Evolutionary conservation across 31 red algal genomes (phyloP).

Genomic region (Odonthalia washingtoniensis): DNA sequence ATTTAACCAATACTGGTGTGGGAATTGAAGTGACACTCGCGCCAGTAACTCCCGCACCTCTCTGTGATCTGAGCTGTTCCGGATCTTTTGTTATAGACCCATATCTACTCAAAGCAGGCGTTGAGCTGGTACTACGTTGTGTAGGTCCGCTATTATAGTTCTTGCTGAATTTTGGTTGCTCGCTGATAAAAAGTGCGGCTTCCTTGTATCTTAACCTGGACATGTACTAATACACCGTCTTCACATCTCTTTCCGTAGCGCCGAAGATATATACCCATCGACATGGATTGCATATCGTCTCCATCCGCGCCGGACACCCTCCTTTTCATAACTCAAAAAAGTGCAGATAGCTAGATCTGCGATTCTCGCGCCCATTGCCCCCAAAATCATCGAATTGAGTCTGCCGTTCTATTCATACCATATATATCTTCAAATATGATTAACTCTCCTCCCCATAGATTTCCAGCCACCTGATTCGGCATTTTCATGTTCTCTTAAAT

Average conservation of each 20-base stretch:
- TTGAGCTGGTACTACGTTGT: too few relatives aligned
- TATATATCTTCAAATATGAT: background rate
- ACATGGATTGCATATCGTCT: background rate
- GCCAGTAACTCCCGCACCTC: too few relatives aligned
- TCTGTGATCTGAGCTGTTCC: too few relatives aligned
- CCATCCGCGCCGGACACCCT: background rate
- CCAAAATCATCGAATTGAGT: constrained; percentile 21
- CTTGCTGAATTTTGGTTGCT: background rate
- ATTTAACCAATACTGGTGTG: too few relatives aligned
- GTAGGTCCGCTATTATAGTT: background rate
- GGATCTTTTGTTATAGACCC: too few relatives aligned
- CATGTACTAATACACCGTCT: background rate
- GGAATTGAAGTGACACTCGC: too few relatives aligned
- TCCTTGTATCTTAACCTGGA: background rate
- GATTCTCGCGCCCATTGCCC: background rate
- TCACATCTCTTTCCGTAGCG: background rate
- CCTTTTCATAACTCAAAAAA: background rate
- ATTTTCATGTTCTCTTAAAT: background rate
- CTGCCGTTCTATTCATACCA: background rate
- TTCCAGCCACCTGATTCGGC: background rate
- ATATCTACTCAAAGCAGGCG: too few relatives aligned
- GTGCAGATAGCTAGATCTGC: background rate
- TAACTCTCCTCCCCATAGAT: background rate
- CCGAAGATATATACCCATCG: background rate
- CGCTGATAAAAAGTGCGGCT: background rate